These are phyloP conservation scores for Hirsutella minnesotensis DNA, from an alignment of 2,329 filamentous ascomycete genomes.

Conservation along the genomic window DNA sequence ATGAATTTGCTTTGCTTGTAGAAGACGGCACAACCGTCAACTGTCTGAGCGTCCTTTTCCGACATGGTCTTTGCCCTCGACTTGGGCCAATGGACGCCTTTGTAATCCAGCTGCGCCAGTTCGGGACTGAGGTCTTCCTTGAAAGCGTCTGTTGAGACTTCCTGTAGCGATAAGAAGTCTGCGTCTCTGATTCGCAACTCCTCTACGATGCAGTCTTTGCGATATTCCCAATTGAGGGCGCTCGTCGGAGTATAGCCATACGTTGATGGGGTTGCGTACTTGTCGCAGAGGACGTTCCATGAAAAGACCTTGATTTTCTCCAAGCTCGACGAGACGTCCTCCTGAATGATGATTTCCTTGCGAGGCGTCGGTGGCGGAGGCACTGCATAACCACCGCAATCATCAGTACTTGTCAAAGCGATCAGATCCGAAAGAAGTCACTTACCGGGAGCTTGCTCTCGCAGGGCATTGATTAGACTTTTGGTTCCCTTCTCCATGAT, in stretches of 20 bases:
- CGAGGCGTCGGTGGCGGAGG: constrained; percentile 67
- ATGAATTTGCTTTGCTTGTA: constrained; percentile 94
- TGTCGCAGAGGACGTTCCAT: constrained; percentile 93
- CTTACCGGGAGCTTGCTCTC: constrained; percentile 77
- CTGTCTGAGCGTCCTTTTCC: constrained; percentile 75
- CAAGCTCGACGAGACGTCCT: constrained; percentile 43
- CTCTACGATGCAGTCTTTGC: constrained; percentile 69
- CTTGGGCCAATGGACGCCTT: constrained; percentile 87
- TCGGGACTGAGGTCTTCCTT: constrained; percentile 84
- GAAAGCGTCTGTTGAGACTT: constrained; percentile 86
- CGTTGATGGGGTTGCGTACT: constrained; percentile 71
- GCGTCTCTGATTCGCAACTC: constrained; percentile 71
- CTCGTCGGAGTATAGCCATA: constrained; percentile 85
- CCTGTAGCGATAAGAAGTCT: constrained; percentile 87
- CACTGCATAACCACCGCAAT: constrained; percentile 34
- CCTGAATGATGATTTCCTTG: constrained; percentile 66
- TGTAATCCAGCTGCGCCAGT: constrained; percentile 79
- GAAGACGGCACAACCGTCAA: constrained; percentile 94
- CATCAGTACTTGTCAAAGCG: neutral
- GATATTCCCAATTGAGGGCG: constrained; percentile 78
- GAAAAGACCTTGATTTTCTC: constrained; percentile 78
- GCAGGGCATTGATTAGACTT: constrained; percentile 69
- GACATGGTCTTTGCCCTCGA: constrained; percentile 84
- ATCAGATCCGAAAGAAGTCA: constrained; percentile 5
- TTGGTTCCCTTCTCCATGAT: constrained; percentile 82